Base-by-base conservation (phyloP, 2,329 filamentous ascomycete species). In the Verticillium dahliae region DNA sequence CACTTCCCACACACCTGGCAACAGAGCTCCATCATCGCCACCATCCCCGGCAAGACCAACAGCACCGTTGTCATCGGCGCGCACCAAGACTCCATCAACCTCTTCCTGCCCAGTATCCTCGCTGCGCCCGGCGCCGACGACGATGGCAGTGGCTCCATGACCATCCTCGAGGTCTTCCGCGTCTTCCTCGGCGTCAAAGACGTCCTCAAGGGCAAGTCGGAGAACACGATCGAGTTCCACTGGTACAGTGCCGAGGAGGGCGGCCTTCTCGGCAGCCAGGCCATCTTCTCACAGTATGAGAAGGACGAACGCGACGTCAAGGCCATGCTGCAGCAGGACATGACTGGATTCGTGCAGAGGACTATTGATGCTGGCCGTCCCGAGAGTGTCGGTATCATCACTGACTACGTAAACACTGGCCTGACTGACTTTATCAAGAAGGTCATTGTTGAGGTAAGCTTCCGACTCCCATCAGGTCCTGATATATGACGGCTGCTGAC, bases 281-380 rank as follows among this genome's bases (percentile, higher is more conserved):
- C 90, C 60, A 90, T 98, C 73, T 98, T 97, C 80, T 82, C 85
- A 58, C 78, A 85, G 7, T 98, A 98, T 71, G 88, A 90, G 75
- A 86, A 88, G 72, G 76, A 84, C 27, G 82, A 84, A 37, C 85
- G 88, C 33, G 87, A 94, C 66, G 83, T 98, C 74, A 96, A 94
- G 78, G 94, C 94, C 38, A 98, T 98, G 95, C 85, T 98, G 60
- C 94, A 98, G 79, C 94, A 98, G 76, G 94, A 98, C 75, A 98
- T 98, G 94, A 96, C 92, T 1, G 94, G 94, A 18, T 97, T 90
- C 73, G 84, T 92, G 5, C 86, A 93, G 73, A 88, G 88, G 69
- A 96, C 92, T 0, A 78, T 95, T 22, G 90, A 95, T 66, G 89
- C 91, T 3, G 92, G 92, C 62, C 82, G 91, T 74, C 84, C 87